Base-by-base conservation (phyloP, 108 stramenopile genomes). In the Discostella pseudostelligera region DNA sequence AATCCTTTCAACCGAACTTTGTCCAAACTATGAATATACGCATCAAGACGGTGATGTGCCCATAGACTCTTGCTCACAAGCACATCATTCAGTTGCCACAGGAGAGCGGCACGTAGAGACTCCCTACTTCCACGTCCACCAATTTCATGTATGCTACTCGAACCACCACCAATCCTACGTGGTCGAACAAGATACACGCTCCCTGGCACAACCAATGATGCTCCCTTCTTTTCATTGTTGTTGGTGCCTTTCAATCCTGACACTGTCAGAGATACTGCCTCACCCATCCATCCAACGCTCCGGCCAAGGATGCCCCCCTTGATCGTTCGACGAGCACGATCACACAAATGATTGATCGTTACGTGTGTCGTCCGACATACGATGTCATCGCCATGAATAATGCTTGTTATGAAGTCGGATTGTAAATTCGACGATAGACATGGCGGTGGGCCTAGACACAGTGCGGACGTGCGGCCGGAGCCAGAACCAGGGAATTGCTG, bases 41-140 rank as follows among this genome's bases (percentile, higher is more conserved):
- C 66, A 51, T 83, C 73, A 48, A 87, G 62, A 11, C 69, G 44
- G 65, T 90, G 89, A 68, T 94, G 93, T 39, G 79, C 82, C 85
- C 87, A 87, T 63, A 94, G 62, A 73, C 90, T 91, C 26, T 73
- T 79, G 50, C 87, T 89, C 44, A 94, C 67, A 19, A 94, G 72
- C 22, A 94, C 72, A 60, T 91, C 93, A 65, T 94, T 78, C 51
- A 94, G 67, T 68, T 91, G 90, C 93, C 93, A 94, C 28, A 94
- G 65, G 25, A 94, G 63, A 7, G 84, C 69, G 7, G 87, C 88
- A 48, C 92, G 81, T 20, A 93, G 65, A 8, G 88, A 81, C 57
- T 93, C 92, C 56, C 92, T 56, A 24, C 86, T 86, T 26, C 83
- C 81, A 43, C 85, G 87, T 9, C 75, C 77, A 6, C 88, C 88